Conservation (phyloP, 106 monocot genomes). For the Hemerocallis citrina region DNA sequence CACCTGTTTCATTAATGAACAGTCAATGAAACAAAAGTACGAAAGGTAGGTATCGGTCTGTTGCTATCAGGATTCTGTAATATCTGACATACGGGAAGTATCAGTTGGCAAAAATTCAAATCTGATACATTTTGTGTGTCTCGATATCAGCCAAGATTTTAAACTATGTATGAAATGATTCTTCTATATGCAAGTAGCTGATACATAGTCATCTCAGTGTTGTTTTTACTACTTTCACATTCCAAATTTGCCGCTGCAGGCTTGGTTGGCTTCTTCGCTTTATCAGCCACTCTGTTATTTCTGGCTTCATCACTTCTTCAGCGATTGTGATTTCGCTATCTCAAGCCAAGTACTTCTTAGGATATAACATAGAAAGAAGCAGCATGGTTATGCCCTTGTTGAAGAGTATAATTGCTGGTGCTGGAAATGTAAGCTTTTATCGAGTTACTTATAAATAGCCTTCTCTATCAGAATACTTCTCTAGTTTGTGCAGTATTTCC, state of each 20-base stretch:
- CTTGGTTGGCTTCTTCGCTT: conserved; percentile 95
- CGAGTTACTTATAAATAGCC: neutral
- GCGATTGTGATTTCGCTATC: conserved; percentile 89
- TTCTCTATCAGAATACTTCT: neutral
- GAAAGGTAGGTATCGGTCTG: too few relatives aligned
- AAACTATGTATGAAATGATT: neutral
- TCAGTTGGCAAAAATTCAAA: too few relatives aligned
- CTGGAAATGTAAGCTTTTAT: conserved; percentile 39
- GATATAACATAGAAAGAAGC: conserved; percentile 67
- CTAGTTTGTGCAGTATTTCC: neutral
- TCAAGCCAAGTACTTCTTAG: conserved; percentile 93
- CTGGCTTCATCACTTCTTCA: conserved; percentile 91
- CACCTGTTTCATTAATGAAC: too few relatives aligned
- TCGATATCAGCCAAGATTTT: too few relatives aligned
- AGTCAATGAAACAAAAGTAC: too few relatives aligned
- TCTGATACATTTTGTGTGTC: too few relatives aligned
- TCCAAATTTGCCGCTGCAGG: conserved; percentile 31
- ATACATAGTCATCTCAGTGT: neutral
- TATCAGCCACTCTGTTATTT: conserved; percentile 93
- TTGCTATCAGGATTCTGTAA: too few relatives aligned
- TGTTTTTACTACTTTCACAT: too few relatives aligned
- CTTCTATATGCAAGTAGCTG: neutral
- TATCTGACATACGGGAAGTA: too few relatives aligned
- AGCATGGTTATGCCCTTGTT: conserved; percentile 83
- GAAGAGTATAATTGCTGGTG: conserved; percentile 74